phyloP scores from a whole-genome alignment of 768 basidiomycete genomes.

The Gautieria morchelliformis region DNA sequence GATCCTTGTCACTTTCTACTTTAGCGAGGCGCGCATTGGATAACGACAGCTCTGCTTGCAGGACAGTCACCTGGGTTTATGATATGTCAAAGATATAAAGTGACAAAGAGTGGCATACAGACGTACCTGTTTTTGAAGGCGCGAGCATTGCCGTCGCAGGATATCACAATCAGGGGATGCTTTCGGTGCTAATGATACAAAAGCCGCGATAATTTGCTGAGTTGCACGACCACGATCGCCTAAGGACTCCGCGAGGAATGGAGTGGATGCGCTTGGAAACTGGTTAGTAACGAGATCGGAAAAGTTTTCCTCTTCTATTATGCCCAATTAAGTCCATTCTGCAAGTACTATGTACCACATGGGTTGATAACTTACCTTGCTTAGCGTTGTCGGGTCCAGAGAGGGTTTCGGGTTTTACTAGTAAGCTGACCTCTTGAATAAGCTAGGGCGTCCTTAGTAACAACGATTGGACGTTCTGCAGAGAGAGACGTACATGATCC shows the following conservation, averaged over 20 bases:
- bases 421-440: constrained; percentile 52
- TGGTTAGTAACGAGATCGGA: not conserved
- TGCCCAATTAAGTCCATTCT: not conserved
- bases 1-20: constrained; percentile 36
- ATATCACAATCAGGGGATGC: constrained; percentile 27
- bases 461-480: constrained; percentile 1
- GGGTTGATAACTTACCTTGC: constrained; percentile 11
- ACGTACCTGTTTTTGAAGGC: constrained; percentile 48
- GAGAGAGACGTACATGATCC: constrained; percentile 47
- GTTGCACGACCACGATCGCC: constrained; percentile 50
- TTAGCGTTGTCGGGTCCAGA: constrained; percentile 29
- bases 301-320: not conserved
- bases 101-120: constrained; percentile 13
- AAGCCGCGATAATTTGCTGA: constrained; percentile 45
- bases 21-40: constrained; percentile 42
- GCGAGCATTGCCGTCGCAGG: constrained; percentile 37
- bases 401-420: constrained; percentile 44
- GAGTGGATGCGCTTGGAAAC: constrained; percentile 11
- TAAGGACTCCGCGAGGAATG: constrained; percentile 30
- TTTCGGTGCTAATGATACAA: constrained; percentile 38
- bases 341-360: not conserved
- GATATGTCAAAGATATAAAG: not conserved
- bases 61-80: constrained; percentile 37
- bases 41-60: constrained; percentile 49
- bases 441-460: constrained; percentile 32